Conservation (phyloP, 164 flowering plant species). For the Vitis labrusca region DNA sequence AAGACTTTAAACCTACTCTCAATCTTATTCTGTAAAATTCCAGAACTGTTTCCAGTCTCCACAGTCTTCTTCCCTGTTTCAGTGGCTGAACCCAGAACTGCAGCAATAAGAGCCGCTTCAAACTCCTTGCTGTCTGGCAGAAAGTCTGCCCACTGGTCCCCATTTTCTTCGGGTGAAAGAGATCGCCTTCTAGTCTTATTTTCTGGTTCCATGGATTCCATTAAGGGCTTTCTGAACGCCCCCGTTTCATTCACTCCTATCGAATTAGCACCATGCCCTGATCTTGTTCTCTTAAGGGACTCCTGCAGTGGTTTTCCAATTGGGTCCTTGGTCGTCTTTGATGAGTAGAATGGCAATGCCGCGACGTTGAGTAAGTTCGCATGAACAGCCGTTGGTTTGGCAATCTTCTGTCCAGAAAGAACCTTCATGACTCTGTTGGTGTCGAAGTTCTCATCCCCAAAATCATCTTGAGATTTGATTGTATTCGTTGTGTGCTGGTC, state of each 20-base stretch:
- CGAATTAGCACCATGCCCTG: slow-evolving; percentile 36
- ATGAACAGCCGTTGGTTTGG: slow-evolving; percentile 14
- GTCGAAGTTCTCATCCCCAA: slow-evolving; percentile 60
- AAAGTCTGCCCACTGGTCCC: slow-evolving; percentile 34
- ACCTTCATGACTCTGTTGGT: slow-evolving; percentile 22
- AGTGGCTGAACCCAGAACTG: slow-evolving; percentile 51
- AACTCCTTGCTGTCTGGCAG: slow-evolving; percentile 75
- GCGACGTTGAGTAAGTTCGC: slow-evolving; percentile 56
- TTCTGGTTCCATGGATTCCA: slow-evolving; percentile 30
- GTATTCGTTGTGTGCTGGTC: slow-evolving; percentile 29
- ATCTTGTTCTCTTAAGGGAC: slow-evolving; percentile 75
- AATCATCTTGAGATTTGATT: slow-evolving; percentile 34
- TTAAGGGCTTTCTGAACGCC: slow-evolving; percentile 6
- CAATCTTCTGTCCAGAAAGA: slow-evolving; percentile 19
- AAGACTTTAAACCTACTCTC: slow-evolving; percentile 88
- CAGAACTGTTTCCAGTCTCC: slow-evolving; percentile 11
- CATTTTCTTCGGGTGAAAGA: slow-evolving; percentile 31
- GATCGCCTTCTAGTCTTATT: slow-evolving; percentile 52
- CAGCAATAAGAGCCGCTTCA: slow-evolving; percentile 86
- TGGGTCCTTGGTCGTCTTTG: slow-evolving; percentile 27
- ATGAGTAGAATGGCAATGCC: slow-evolving; percentile 74
- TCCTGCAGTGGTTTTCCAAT: slow-evolving; percentile 35
- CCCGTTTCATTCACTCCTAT: slow-evolving; percentile 8
- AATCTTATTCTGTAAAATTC: slow-evolving; percentile 28
- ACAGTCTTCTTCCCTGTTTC: slow-evolving; percentile 20